phyloP scores from a whole-genome alignment of 495 filamentous ascomycete genomes.

The Haplographium delicatum region DNA sequence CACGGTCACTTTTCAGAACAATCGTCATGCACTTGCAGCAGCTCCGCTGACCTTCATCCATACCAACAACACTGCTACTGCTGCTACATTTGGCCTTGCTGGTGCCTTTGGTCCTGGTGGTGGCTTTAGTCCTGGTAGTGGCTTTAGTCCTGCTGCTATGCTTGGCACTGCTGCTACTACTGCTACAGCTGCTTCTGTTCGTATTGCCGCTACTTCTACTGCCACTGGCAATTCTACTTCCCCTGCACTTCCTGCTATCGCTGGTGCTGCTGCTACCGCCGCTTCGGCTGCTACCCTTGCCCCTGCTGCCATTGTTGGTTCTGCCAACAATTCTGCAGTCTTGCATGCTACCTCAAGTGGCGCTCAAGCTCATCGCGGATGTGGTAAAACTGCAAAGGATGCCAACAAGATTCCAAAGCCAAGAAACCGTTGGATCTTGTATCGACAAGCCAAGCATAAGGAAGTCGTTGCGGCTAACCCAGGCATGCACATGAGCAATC shows the following conservation, averaged over 20 bases:
- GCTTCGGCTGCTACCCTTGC: neutral
- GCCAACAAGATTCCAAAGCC: constrained; percentile 33
- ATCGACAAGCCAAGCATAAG: constrained; percentile 37
- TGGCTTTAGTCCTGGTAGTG: too few relatives aligned
- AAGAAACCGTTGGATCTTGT: constrained; percentile 42
- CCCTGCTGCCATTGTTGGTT: neutral
- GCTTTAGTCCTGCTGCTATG: too few relatives aligned
- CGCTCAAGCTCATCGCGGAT: neutral
- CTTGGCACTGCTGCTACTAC: neutral
- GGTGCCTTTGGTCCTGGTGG: too few relatives aligned
- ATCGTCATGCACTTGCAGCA: too few relatives aligned
- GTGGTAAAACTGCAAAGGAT: neutral
- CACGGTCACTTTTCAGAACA: too few relatives aligned
- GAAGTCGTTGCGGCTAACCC: constrained; percentile 33
- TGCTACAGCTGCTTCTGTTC: neutral
- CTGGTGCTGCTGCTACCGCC: neutral
- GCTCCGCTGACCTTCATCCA: too few relatives aligned
- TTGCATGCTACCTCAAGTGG: neutral
- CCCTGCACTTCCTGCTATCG: neutral
- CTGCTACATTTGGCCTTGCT: too few relatives aligned
- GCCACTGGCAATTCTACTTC: neutral
- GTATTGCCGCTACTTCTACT: neutral
- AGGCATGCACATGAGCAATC: too few relatives aligned
- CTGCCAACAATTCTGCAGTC: neutral
- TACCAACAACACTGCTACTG: too few relatives aligned